Evolutionary conservation across 257 asterid species (phyloP).

Genomic region (Lycium barbarum): DNA sequence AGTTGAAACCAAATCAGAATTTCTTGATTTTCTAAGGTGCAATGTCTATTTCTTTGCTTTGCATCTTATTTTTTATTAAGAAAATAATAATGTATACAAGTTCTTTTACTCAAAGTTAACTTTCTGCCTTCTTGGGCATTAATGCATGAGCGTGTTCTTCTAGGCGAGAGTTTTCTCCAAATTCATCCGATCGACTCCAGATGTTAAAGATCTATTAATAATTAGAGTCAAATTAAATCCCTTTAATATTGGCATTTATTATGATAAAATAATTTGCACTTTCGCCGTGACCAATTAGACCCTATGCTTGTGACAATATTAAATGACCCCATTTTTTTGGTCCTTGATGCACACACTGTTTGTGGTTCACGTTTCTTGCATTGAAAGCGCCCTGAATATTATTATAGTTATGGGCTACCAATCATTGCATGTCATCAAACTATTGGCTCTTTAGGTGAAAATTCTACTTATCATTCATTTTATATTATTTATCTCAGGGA

Average conservation of each 20-base stretch:
- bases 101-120: background rate
- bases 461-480: background rate
- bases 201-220: background rate
- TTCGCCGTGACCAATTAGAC: background rate
- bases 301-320: background rate
- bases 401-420: background rate
- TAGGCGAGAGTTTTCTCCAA: background rate
- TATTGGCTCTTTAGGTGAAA: conserved; percentile 1
- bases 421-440: background rate
- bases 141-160: background rate
- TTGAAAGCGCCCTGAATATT: background rate
- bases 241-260: background rate
- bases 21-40: background rate
- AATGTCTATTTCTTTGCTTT: background rate
- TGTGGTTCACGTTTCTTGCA: conserved; percentile 26
- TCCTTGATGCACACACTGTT: background rate
- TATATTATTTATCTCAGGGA: background rate
- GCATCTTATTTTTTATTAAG: background rate
- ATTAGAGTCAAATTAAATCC: background rate
- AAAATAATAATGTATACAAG: no score
- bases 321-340: conserved; percentile 16
- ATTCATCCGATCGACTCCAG: background rate
- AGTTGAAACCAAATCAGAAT: background rate
- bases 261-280: background rate
- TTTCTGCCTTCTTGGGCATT: background rate